A percentile compares a stretch with the other conserved stretches of the same genome.
Evolutionary conservation across 2,329 filamentous ascomycete species (phyloP).

Genomic region (Tympanopsis confertula): DNA sequence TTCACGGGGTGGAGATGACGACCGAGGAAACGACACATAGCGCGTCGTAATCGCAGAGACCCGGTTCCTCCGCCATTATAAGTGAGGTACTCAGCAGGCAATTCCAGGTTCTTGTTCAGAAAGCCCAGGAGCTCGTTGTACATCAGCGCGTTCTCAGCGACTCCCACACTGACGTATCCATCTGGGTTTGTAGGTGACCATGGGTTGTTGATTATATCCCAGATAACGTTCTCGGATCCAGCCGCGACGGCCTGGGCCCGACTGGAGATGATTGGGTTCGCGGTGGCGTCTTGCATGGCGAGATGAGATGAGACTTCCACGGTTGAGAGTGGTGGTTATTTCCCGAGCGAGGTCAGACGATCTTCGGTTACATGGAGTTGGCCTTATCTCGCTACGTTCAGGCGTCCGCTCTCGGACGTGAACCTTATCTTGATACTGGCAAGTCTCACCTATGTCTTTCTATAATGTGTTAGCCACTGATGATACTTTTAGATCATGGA

Average conservation of each 20-base stretch:
- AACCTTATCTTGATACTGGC: too few relatives aligned
- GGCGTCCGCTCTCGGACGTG: too few relatives aligned
- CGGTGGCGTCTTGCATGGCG: too few relatives aligned
- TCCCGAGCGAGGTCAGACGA: too few relatives aligned
- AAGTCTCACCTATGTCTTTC: too few relatives aligned
- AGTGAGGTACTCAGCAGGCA: conserved; percentile 15
- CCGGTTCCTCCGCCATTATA: conserved; percentile 27
- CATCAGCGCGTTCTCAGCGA: conserved; percentile 41
- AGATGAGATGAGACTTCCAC: too few relatives aligned
- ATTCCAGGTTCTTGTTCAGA: conserved; percentile 22
- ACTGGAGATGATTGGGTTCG: too few relatives aligned
- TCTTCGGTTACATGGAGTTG: too few relatives aligned
- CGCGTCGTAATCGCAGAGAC: conserved; percentile 16
- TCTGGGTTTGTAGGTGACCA: conserved; percentile 28
- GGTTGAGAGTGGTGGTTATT: too few relatives aligned
- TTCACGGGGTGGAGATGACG: conserved; percentile 14
- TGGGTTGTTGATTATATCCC: conserved; percentile 29
- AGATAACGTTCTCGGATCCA: conserved; percentile 18
- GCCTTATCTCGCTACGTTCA: too few relatives aligned
- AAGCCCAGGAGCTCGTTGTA: conserved; percentile 28
- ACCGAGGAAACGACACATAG: conserved; percentile 22
- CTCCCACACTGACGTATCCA: conserved; percentile 35
- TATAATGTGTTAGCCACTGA: too few relatives aligned
- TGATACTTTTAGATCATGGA: too few relatives aligned
- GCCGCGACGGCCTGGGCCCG: conserved; percentile 15